Percentiles rank a stretch among this genome's conserved stretches.
phyloP scores from a whole-genome alignment of 73 alveolate genomes.

The Stentor coeruleus region DNA sequence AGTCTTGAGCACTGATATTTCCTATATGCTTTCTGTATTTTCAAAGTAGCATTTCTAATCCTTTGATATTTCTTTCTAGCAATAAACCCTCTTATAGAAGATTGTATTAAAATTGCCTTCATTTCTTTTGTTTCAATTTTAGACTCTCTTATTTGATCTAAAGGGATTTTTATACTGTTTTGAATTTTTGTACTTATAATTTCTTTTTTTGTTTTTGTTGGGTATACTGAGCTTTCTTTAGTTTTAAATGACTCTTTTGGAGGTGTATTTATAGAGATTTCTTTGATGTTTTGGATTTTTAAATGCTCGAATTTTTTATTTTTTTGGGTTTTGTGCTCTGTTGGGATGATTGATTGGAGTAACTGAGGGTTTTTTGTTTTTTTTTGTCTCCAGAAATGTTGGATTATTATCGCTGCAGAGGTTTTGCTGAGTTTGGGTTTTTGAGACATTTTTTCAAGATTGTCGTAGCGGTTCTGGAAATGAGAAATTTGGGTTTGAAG shows the following conservation, averaged over 20 bases:
- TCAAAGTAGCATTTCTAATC: slow-evolving; percentile 8
- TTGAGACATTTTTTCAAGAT: background rate
- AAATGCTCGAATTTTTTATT: background rate
- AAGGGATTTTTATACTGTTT: background rate
- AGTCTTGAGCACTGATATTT: background rate
- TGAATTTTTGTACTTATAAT: too few species aligned
- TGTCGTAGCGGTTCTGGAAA: background rate
- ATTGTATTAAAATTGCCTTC: slow-evolving; percentile 7
- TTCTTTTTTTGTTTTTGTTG: too few species aligned
- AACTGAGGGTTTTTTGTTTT: too few species aligned
- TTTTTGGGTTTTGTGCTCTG: background rate
- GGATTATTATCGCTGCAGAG: background rate
- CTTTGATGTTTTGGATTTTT: background rate
- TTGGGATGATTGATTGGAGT: background rate
- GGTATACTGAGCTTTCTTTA: background rate
- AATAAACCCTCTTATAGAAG: background rate
- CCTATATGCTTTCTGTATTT: slow-evolving; percentile 11
- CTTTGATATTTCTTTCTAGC: background rate
- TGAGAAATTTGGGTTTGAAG: background rate
- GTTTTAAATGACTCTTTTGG: background rate
- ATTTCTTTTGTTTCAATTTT: slow-evolving; percentile 1
- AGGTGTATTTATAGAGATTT: background rate
- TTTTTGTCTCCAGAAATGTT: background rate
- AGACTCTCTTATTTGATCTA: slow-evolving; percentile 9
- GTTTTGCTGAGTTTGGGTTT: background rate